Evolutionary conservation across 345 rosid species (phyloP).

Genomic region (Syzygium jambos): DNA sequence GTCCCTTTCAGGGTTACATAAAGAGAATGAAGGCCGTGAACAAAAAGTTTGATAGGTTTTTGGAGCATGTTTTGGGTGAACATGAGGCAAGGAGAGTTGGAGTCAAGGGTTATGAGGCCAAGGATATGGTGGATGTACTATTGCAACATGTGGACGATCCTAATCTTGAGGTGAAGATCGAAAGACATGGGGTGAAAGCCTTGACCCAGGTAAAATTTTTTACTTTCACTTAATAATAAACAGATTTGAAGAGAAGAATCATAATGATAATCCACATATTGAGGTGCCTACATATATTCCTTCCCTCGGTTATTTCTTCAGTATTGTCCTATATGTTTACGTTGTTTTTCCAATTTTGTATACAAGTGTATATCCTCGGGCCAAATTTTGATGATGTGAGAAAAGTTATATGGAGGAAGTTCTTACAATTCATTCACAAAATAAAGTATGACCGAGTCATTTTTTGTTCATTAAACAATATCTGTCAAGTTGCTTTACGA

Average conservation of each 20-base stretch:
- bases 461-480: not conserved
- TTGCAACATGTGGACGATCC: not conserved
- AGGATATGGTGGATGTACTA: not conserved
- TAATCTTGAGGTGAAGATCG: not conserved
- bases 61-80: slow-evolving; percentile 1
- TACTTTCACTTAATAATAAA: not conserved
- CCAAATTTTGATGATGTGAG: not conserved
- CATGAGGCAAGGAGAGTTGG: not conserved
- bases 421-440: not conserved
- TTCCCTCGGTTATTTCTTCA: not conserved
- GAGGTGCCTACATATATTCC: not conserved
- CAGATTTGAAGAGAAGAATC: not conserved
- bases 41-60: slow-evolving; percentile 6
- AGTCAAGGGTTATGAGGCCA: not conserved
- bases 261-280: not conserved
- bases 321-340: not conserved
- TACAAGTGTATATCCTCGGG: not conserved
- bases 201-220: not conserved
- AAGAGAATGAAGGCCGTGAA: slow-evolving; percentile 17
- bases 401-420: not conserved
- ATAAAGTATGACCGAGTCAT: not conserved
- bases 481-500: not conserved
- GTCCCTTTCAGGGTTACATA: not conserved
- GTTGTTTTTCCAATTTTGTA: not conserved
- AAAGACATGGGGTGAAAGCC: not conserved